Evolutionary conservation across 1,139 yeast genomes (phyloP), one percentile per base, ranked within the genome.

Genomic region (Chernovozyma aurita): DNA sequence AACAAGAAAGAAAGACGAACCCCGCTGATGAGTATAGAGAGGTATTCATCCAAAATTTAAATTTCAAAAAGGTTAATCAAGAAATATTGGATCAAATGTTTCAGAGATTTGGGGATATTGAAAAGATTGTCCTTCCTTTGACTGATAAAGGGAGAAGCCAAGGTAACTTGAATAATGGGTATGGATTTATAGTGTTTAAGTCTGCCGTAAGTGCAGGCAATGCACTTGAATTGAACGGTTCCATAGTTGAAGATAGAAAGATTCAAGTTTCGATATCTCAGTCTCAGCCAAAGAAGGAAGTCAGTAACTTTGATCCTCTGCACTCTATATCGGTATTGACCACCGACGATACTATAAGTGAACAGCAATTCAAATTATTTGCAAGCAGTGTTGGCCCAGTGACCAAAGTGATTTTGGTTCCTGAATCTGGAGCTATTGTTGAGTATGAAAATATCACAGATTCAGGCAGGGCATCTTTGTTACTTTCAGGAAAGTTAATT

Each of bases 381-480:
- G 46, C 46, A 4, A 55, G 56, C 1, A 42, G 46, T 8, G 55
- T 65, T 21, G 76, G 76, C 0, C 53, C 62, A 0, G 60, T 76
- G 0, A 42, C 50, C 1, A 64, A 64, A 17, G 55, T 81, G 0
- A 61, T 69, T 14, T 52, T 80, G 16, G 68, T 66, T 30, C 74
- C 84, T 0, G 73, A 67, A 24, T 55, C 59, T 3, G 75, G 74
- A 2, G 86, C 84, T 0, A 49, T 77, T 13, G 65, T 84, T 2
- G 77, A 77, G 45, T 80, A 76, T 47, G 57, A 51, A 18, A 57
- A 55, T 4, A 63, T 66, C 0, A 52, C 59, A 8, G 73, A 70
- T 38, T 75, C 85, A 3, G 92, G 94, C 0, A 69, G 58, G 37
- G 84, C 84, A 0, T 59, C 69, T 0, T 53, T 84, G 54, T 55